Evolutionary conservation across 2,329 filamentous ascomycete species (phyloP).

Genomic region (Aureobasidium uvarum): DNA sequence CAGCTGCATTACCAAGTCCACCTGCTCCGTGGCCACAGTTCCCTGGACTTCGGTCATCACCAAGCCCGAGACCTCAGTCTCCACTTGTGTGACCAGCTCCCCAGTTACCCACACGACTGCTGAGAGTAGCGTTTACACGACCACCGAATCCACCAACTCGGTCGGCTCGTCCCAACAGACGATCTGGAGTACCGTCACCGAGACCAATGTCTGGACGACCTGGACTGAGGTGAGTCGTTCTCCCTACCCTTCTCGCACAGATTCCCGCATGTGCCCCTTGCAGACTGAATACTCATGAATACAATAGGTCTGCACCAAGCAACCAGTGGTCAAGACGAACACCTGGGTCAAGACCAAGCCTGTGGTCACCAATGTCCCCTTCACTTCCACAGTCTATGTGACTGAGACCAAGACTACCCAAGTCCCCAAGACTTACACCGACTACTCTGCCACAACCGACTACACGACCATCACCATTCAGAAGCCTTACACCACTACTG

Average conservation of each 20-base stretch:
- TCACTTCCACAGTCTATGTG: background rate
- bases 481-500: conserved; percentile 8
- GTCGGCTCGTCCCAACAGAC: background rate
- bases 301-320: conserved; percentile 5
- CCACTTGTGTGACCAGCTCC: conserved; percentile 20
- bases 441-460: conserved; percentile 9
- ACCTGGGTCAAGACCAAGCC: background rate
- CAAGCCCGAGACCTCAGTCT: conserved; percentile 9
- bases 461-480: conserved; percentile 23
- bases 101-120: background rate
- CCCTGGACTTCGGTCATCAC: conserved; percentile 7
- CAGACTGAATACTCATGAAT: background rate
- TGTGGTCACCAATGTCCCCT: background rate
- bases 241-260: background rate
- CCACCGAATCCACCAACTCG: background rate
- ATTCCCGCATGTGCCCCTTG: too few species aligned
- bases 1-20: conserved; percentile 23
- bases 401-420: background rate
- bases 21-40: background rate
- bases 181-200: background rate
- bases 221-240: background rate
- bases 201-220: background rate
- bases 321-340: background rate
- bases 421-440: background rate
- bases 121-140: background rate